Percentiles rank a stretch among this genome's conserved stretches.
phyloP scores from a whole-genome alignment of 2,329 filamentous ascomycete genomes.

The Fusarium sp. region DNA sequence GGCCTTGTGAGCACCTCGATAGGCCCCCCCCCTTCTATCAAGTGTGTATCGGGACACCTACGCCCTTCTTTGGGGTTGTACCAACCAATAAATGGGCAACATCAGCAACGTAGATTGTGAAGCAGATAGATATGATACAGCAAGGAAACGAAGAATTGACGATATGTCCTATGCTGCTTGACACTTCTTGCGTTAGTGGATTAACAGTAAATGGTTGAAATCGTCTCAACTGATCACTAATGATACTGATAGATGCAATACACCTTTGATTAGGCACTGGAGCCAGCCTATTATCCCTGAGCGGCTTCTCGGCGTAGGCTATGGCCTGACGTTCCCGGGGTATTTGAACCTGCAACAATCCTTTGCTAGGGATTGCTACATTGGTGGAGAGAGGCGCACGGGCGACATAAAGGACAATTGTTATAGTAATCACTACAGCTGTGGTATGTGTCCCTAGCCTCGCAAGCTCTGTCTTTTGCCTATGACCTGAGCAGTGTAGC shows the following conservation, averaged over 20 bases:
- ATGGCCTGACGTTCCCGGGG: not conserved
- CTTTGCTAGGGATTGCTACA: not conserved
- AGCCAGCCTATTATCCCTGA: not conserved
- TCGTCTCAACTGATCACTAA: not conserved
- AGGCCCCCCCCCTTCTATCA: not conserved
- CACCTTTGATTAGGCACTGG: too few species aligned
- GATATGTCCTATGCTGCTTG: not conserved
- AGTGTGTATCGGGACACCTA: not conserved
- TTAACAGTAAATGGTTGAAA: not conserved
- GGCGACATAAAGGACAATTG: not conserved
- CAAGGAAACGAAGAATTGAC: not conserved
- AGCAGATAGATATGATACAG: too few species aligned
- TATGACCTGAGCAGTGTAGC: not conserved
- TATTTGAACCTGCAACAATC: not conserved
- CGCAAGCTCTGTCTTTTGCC: not conserved
- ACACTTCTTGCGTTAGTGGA: too few species aligned
- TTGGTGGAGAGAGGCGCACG: not conserved
- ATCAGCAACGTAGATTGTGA: not conserved
- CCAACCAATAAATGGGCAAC: not conserved
- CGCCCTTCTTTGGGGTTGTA: not conserved
- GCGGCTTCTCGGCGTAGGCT: not conserved
- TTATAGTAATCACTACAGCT: not conserved
- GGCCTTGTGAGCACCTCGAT: not conserved
- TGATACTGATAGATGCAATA: not conserved
- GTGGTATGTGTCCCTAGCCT: not conserved